phyloP scores from a whole-genome alignment of 2,329 filamentous ascomycete genomes.

The Bipolaris cookei region DNA sequence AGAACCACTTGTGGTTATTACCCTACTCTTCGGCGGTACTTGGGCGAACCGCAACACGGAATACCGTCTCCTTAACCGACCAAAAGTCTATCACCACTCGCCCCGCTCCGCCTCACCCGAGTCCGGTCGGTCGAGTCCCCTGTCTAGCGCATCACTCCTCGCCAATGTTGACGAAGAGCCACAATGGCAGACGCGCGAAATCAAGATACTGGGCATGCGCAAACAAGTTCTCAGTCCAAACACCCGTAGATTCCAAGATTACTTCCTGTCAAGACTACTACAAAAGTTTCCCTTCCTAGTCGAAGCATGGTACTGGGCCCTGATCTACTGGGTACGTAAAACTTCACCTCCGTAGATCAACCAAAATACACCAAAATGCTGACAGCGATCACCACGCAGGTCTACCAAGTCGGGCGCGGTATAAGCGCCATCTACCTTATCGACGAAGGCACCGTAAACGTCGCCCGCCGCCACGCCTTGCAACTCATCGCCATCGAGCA shows the following conservation, averaged over 20 bases:
- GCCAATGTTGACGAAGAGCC: constrained; percentile 48
- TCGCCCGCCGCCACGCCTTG: constrained; percentile 71
- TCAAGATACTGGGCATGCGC: constrained; percentile 56
- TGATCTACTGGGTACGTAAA: constrained; percentile 74
- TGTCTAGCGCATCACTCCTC: constrained; percentile 53
- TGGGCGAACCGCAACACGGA: constrained; percentile 64
- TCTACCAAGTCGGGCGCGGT: constrained; percentile 76
- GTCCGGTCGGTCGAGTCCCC: constrained; percentile 50
- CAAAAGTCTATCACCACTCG: constrained; percentile 27
- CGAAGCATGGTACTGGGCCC: constrained; percentile 78
- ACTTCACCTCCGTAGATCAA: no score
- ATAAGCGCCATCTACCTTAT: constrained; percentile 73
- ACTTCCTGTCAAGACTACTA: constrained; percentile 68
- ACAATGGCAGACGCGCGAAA: constrained; percentile 58
- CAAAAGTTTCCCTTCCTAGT: constrained; percentile 73
- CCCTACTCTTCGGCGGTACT: constrained; percentile 66
- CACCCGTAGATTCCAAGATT: constrained; percentile 64
- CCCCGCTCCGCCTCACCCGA: constrained; percentile 51
- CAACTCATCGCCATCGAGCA: constrained; percentile 72
- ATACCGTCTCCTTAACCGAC: constrained; percentile 45
- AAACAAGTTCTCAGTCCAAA: constrained; percentile 65
- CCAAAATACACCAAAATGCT: background rate
- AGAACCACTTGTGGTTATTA: constrained; percentile 67
- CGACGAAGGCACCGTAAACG: constrained; percentile 67
- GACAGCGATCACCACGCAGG: constrained; percentile 51